These are phyloP conservation scores for Globisporangium apiculatum DNA, from an alignment of 352 stramenopile species.

Conservation along the genomic window DNA sequence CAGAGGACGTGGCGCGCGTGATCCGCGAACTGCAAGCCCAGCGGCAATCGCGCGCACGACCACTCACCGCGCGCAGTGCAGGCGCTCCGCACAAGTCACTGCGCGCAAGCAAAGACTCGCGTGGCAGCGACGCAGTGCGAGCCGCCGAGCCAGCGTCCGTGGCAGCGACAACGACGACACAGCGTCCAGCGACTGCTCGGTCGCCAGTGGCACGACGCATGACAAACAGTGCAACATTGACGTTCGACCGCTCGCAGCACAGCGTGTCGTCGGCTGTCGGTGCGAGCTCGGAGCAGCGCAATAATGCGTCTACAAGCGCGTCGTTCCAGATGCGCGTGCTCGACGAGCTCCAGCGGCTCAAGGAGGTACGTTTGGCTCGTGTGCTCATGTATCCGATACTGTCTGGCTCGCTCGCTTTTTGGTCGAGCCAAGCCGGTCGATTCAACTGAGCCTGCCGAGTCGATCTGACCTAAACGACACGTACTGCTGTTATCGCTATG, in stretches of 20 bases:
- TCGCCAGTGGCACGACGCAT: background rate
- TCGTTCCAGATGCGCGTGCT: slow-evolving; percentile 45
- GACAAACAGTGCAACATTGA: background rate
- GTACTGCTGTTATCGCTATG: too few species aligned
- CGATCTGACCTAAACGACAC: too few species aligned
- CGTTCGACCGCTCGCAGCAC: background rate
- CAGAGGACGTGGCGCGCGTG: slow-evolving; percentile 35
- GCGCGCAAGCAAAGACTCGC: background rate
- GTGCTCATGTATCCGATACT: too few species aligned
- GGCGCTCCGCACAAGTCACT: background rate
- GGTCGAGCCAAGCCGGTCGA: background rate
- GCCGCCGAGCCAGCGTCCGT: too few species aligned
- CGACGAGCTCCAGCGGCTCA: slow-evolving; percentile 40
- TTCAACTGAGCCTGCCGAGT: background rate
- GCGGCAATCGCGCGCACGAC: slow-evolving; percentile 5
- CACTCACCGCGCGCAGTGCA: slow-evolving; percentile 2
- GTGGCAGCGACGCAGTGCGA: too few species aligned
- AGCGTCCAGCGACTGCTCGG: background rate
- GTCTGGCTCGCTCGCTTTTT: background rate
- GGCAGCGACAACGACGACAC: background rate
- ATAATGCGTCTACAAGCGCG: background rate
- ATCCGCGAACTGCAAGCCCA: slow-evolving; percentile 30
- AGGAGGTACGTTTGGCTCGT: slow-evolving; percentile 17
- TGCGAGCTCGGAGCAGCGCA: background rate
- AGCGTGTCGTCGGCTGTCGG: too few species aligned